These are phyloP conservation scores for Candida neerlandica DNA, from an alignment of 1,139 yeast genomes.

Conservation along the genomic window DNA sequence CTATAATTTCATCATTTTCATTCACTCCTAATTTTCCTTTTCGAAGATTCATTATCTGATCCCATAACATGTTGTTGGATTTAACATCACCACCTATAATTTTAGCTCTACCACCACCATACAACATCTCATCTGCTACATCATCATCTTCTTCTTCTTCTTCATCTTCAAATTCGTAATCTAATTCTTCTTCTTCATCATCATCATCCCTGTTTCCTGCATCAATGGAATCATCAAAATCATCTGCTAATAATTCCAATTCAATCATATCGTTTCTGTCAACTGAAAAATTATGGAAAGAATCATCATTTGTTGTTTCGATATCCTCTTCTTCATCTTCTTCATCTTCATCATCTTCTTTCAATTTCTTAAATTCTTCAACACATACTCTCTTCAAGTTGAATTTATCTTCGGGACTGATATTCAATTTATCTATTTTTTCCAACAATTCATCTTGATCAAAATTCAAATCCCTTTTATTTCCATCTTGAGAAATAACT, in stretches of 20 bases:
- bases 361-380: conserved; percentile 19
- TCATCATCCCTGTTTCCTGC: conserved; percentile 27
- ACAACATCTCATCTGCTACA: conserved; percentile 17
- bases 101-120: conserved; percentile 15
- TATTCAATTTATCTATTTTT: conserved; percentile 36
- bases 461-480: conserved; percentile 8
- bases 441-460: conserved; percentile 27
- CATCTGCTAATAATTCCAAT: conserved; percentile 53
- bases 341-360: conserved; percentile 10
- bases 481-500: conserved; percentile 19
- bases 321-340: conserved; percentile 19
- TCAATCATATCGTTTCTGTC: conserved; percentile 35
- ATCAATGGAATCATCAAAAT: conserved; percentile 40
- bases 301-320: neutral
- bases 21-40: neutral
- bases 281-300: conserved; percentile 16
- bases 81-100: conserved; percentile 8
- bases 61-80: conserved; percentile 29
- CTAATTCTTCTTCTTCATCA: conserved; percentile 46
- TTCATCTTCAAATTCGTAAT: conserved; percentile 31
- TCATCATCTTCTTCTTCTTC: conserved; percentile 34
- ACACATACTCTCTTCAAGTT: conserved; percentile 37
- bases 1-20: conserved; percentile 8
- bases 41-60: conserved; percentile 30
- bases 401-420: conserved; percentile 54